phyloP scores from a whole-genome alignment of 257 asterid genomes.

The Mitragyna speciosa region DNA sequence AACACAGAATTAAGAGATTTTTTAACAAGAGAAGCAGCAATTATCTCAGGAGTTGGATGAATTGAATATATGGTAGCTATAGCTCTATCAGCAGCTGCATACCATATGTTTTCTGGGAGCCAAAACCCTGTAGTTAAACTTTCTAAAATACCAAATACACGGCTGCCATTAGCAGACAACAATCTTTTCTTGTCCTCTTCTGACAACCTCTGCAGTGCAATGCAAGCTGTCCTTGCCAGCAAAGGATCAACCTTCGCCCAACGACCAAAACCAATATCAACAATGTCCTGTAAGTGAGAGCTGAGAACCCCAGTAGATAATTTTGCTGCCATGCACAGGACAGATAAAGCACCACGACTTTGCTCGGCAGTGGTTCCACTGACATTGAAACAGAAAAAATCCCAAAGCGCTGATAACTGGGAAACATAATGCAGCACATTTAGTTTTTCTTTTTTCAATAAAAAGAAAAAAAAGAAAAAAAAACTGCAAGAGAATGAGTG shows the following conservation, averaged over 20 bases:
- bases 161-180: constrained; percentile 63
- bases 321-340: constrained; percentile 94
- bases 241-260: constrained; percentile 96
- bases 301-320: constrained; percentile 68
- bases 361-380: constrained; percentile 89
- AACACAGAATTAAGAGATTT: constrained; percentile 69
- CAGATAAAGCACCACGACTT: constrained; percentile 94
- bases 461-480: too few species aligned
- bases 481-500: neutral
- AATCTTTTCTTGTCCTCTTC: constrained; percentile 84
- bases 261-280: constrained; percentile 96
- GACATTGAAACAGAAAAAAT: constrained; percentile 90
- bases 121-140: constrained; percentile 60
- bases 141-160: constrained; percentile 73
- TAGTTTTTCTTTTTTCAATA: neutral
- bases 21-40: constrained; percentile 71
- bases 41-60: constrained; percentile 85
- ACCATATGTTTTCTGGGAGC: constrained; percentile 84
- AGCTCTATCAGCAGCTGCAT: constrained; percentile 87
- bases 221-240: constrained; percentile 92
- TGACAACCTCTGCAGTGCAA: constrained; percentile 77
- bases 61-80: constrained; percentile 70
- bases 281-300: constrained; percentile 85
- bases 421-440: constrained; percentile 14
- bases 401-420: constrained; percentile 97